A percentile compares a stretch with the other conserved stretches of the same genome.
These are phyloP conservation scores for Paecilomyces formosus DNA, from an alignment of 2,329 filamentous ascomycete genomes.

Conservation along the genomic window DNA sequence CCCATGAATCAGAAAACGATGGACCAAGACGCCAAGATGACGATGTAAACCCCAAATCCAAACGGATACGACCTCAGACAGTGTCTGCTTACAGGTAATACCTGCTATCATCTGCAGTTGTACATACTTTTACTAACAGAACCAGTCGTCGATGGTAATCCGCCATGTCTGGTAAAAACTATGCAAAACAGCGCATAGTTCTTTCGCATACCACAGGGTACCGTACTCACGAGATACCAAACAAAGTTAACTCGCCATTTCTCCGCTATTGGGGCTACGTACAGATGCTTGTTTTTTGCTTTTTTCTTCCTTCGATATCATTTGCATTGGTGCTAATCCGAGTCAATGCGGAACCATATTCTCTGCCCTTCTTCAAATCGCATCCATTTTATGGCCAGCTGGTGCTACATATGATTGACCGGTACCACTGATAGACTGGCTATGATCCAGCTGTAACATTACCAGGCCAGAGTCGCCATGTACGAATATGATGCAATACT, in stretches of 20 bases:
- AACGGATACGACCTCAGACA: constrained; percentile 31
- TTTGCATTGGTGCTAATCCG: neutral
- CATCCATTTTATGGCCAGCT: too few species aligned
- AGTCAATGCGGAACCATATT: neutral
- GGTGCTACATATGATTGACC: too few species aligned
- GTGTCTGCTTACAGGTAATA: constrained; percentile 32
- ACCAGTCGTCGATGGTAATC: constrained; percentile 33
- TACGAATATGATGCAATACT: too few species aligned
- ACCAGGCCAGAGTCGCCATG: too few species aligned
- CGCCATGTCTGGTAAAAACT: neutral
- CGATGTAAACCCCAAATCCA: constrained; percentile 23
- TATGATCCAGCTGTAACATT: too few species aligned
- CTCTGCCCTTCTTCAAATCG: too few species aligned
- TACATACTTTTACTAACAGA: constrained; percentile 8
- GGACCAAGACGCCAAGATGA: constrained; percentile 23
- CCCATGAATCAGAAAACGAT: constrained; percentile 11
- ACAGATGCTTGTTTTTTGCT: neutral
- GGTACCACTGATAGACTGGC: too few species aligned
- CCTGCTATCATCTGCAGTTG: neutral
- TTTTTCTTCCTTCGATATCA: neutral
- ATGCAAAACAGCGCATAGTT: neutral
- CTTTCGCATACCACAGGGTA: constrained; percentile 5
- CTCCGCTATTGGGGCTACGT: neutral
- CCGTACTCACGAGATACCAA: constrained; percentile 8
- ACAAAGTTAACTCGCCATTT: neutral